A percentile compares a stretch with the other conserved stretches of the same genome.
Evolutionary conservation across 2,329 filamentous ascomycete genomes (phyloP).

Genomic region (Hypoxylon sp.): DNA sequence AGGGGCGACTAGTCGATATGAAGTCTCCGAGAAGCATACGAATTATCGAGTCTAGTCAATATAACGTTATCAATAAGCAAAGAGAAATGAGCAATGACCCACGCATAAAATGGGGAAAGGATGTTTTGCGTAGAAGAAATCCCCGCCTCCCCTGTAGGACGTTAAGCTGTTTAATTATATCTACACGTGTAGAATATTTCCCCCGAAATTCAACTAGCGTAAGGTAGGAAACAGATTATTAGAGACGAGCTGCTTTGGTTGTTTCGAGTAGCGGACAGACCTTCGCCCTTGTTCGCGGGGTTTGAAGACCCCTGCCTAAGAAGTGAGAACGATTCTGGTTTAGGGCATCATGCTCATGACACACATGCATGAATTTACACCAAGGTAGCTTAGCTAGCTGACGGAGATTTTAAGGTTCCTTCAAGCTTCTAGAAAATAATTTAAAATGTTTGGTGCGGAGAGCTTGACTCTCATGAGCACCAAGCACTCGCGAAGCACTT

Average conservation of each 20-base stretch:
- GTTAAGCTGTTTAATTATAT: not conserved
- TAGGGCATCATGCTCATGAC: conserved; percentile 21
- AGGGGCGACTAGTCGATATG: conserved; percentile 6
- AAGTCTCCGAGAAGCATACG: conserved; percentile 2
- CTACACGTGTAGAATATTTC: not conserved
- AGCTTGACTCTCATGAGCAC: not conserved
- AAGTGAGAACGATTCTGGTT: conserved; percentile 29
- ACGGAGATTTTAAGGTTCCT: conserved; percentile 42
- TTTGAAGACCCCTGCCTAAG: conserved; percentile 31
- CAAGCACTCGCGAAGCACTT: not conserved
- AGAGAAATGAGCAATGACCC: not conserved
- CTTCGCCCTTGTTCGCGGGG: conserved; percentile 27
- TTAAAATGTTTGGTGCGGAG: conserved; percentile 26
- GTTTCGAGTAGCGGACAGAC: not conserved
- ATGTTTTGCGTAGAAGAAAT: not conserved
- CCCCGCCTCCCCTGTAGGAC: not conserved
- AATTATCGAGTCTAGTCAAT: conserved; percentile 5
- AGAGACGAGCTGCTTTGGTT: too few relatives aligned
- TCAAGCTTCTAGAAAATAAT: conserved; percentile 44
- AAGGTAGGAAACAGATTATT: too few relatives aligned
- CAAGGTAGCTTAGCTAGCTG: conserved; percentile 20
- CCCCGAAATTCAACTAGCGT: too few relatives aligned
- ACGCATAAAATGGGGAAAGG: not conserved
- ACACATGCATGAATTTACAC: conserved; percentile 28
- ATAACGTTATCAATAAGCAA: conserved; percentile 6